phyloP scores from a whole-genome alignment of 2,329 filamentous ascomycete genomes.

The Capronia epimyces region DNA sequence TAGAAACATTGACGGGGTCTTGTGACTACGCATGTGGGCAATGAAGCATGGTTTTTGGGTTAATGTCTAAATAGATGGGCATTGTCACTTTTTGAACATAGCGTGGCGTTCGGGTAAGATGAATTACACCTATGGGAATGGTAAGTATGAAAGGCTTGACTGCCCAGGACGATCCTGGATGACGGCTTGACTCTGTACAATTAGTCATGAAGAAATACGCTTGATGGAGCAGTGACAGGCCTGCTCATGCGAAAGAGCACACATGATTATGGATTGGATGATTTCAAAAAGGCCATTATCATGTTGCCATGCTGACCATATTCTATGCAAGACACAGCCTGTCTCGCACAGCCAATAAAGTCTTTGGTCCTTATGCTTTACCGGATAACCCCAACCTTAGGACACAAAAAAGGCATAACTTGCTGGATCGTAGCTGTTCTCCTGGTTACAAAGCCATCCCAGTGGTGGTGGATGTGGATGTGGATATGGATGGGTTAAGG shows the following conservation, averaged over 20 bases:
- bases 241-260: neutral
- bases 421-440: too few relatives aligned
- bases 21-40: conserved; percentile 19
- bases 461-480: neutral
- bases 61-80: conserved; percentile 22
- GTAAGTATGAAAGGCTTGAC: conserved; percentile 9
- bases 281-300: neutral
- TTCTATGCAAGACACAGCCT: neutral
- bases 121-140: conserved; percentile 9
- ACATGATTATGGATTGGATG: conserved; percentile 10
- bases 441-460: too few relatives aligned
- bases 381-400: too few relatives aligned
- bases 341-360: too few relatives aligned
- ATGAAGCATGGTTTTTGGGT: conserved; percentile 9
- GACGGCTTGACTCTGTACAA: conserved; percentile 15
- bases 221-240: conserved; percentile 6
- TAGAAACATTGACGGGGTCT: conserved; percentile 28
- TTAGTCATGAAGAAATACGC: conserved; percentile 19
- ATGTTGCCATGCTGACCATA: neutral
- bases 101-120: conserved; percentile 19
- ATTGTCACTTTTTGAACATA: conserved; percentile 20
- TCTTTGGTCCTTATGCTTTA: too few relatives aligned
- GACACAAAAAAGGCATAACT: too few relatives aligned
- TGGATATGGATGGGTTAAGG: neutral
- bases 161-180: neutral